These are phyloP conservation scores for Glonium stellatum DNA, from an alignment of 495 filamentous ascomycete genomes.

Conservation along the genomic window DNA sequence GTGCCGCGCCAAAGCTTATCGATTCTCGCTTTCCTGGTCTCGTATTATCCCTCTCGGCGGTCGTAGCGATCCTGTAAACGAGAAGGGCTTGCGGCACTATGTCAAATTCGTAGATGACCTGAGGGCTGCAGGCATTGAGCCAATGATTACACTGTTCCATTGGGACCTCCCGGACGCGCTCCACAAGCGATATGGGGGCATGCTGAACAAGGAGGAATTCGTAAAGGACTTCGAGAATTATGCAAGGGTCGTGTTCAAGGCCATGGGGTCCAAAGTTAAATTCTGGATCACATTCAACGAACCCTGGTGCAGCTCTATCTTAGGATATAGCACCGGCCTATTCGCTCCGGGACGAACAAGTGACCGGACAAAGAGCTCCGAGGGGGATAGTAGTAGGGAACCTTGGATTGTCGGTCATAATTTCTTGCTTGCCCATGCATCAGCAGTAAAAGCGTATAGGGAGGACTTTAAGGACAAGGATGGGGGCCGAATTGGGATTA, in stretches of 20 bases:
- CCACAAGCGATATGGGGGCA: conserved; percentile 56
- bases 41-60: conserved; percentile 63
- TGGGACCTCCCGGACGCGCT: conserved; percentile 57
- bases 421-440: conserved; percentile 51
- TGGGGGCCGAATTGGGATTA: conserved; percentile 56
- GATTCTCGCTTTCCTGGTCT: conserved; percentile 71
- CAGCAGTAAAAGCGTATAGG: conserved; percentile 59
- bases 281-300: conserved; percentile 64
- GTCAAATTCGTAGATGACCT: conserved; percentile 56
- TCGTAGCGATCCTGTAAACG: conserved; percentile 55
- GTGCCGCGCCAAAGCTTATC: conserved; percentile 57
- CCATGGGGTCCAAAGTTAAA: conserved; percentile 49
- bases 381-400: conserved; percentile 52
- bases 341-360: conserved; percentile 56
- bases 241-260: conserved; percentile 50
- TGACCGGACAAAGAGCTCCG: conserved; percentile 47
- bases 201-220: conserved; percentile 54
- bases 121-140: conserved; percentile 50
- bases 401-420: conserved; percentile 58
- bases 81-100: conserved; percentile 53
- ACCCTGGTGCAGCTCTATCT: conserved; percentile 54
- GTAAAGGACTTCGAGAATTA: conserved; percentile 55
- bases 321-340: conserved; percentile 53
- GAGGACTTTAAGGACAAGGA: conserved; percentile 58
- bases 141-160: conserved; percentile 58